Conservation (phyloP, 225 moss, liverwort and hornwort genomes). For the Physcomitrium patens region DNA sequence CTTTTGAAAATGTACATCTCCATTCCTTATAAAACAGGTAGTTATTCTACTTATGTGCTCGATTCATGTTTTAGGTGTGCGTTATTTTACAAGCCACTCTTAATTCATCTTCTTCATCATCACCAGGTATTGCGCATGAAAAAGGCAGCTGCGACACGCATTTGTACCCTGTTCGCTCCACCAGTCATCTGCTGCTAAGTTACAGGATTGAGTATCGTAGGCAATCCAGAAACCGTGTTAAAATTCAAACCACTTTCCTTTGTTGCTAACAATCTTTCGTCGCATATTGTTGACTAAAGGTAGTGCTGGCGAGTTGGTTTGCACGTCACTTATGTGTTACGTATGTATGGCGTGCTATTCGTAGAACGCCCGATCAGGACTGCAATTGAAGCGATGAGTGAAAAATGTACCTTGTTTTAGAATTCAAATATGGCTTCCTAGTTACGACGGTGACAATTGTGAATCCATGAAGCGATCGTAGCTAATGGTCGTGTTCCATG, state of each 20-base stretch:
- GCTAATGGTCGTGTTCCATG: background rate
- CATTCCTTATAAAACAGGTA: background rate
- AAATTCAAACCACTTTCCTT: background rate
- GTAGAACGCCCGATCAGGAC: background rate
- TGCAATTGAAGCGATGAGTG: background rate
- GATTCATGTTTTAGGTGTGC: background rate
- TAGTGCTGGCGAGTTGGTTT: background rate
- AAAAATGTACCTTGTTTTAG: slow-evolving; percentile 6
- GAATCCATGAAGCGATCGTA: background rate
- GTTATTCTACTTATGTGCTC: slow-evolving; percentile 10
- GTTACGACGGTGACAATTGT: slow-evolving; percentile 25
- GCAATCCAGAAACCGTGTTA: background rate
- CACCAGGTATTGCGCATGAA: background rate
- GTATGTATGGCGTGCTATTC: too few relatives aligned
- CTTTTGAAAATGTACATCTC: slow-evolving; percentile 15
- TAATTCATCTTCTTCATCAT: background rate
- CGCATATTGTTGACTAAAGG: background rate
- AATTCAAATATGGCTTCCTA: background rate
- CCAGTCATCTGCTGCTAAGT: slow-evolving; percentile 8
- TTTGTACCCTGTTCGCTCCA: slow-evolving; percentile 15
- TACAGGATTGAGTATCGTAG: slow-evolving; percentile 1
- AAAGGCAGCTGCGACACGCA: background rate
- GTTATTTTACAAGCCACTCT: slow-evolving; percentile 9
- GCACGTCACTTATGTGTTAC: background rate
- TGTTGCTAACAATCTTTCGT: background rate